A percentile compares a stretch with the other conserved stretches of the same genome.
phyloP scores from a whole-genome alignment of 306 rosid genomes.

The Sicyos baderoa region DNA sequence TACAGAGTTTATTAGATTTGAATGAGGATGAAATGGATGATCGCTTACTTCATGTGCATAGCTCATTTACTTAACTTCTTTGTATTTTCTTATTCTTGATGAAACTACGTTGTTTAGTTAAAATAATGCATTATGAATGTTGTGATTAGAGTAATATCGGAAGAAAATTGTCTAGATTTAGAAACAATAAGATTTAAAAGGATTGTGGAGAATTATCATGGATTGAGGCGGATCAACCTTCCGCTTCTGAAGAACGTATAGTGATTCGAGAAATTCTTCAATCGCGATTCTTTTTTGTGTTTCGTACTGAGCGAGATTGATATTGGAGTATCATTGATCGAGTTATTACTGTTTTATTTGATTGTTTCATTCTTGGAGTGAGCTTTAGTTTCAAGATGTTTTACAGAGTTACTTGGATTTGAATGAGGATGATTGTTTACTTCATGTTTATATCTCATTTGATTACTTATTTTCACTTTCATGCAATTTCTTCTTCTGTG shows the following conservation, averaged over 20 bases:
- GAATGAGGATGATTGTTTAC: neutral
- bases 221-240: constrained; percentile 46
- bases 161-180: neutral
- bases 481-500: neutral
- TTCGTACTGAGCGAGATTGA: too few species aligned
- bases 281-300: neutral
- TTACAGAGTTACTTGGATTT: neutral
- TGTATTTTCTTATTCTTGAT: neutral
- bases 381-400: neutral
- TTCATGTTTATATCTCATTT: neutral
- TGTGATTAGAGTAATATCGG: neutral
- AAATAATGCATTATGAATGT: neutral
- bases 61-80: neutral
- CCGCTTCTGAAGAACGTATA: constrained; percentile 43
- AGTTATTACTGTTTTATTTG: neutral
- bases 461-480: neutral
- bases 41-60: neutral
- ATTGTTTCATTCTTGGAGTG: neutral
- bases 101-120: neutral
- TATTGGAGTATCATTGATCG: neutral
- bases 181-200: too few species aligned
- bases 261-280: neutral
- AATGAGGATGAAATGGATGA: neutral
- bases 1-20: neutral
- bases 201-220: too few species aligned